These are phyloP conservation scores for Rutidosis leptorrhynchoides DNA, from an alignment of 129 eudicot genomes.

Conservation along the genomic window DNA sequence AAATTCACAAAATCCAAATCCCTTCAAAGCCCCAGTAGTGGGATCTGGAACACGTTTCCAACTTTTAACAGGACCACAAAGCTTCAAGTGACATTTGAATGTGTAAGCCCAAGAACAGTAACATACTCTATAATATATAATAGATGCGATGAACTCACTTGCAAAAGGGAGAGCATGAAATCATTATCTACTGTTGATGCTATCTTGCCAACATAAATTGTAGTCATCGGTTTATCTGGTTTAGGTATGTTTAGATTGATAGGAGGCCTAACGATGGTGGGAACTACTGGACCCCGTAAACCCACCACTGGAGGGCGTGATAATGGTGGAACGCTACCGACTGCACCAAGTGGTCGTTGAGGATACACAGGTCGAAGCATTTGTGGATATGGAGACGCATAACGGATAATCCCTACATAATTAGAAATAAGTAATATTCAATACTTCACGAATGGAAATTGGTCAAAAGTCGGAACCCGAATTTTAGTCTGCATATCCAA, in stretches of 20 bases:
- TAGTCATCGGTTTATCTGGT: slow-evolving; percentile 77
- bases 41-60: slow-evolving; percentile 98
- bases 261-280: slow-evolving; percentile 67
- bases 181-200: slow-evolving; percentile 88
- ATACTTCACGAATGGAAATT: too few relatives aligned
- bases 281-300: slow-evolving; percentile 62
- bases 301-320: slow-evolving; percentile 71
- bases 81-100: slow-evolving; percentile 39
- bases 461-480: too few relatives aligned
- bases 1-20: slow-evolving; percentile 95
- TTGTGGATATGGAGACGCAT: slow-evolving; percentile 63
- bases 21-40: slow-evolving; percentile 66
- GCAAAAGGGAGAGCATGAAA: slow-evolving; percentile 84
- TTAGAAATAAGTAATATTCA: slow-evolving; percentile 62
- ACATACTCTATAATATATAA: not conserved
- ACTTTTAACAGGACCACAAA: slow-evolving; percentile 93
- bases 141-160: slow-evolving; percentile 40
- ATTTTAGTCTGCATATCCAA: too few relatives aligned
- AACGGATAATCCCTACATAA: slow-evolving; percentile 79
- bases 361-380: slow-evolving; percentile 73
- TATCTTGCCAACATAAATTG: slow-evolving; percentile 90
- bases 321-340: slow-evolving; percentile 60
- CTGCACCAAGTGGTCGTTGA: slow-evolving; percentile 57
- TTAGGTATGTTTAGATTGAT: slow-evolving; percentile 46
- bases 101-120: slow-evolving; percentile 1